These are phyloP conservation scores for Pholiota microspora DNA, from an alignment of 768 basidiomycete genomes.

Conservation along the genomic window DNA sequence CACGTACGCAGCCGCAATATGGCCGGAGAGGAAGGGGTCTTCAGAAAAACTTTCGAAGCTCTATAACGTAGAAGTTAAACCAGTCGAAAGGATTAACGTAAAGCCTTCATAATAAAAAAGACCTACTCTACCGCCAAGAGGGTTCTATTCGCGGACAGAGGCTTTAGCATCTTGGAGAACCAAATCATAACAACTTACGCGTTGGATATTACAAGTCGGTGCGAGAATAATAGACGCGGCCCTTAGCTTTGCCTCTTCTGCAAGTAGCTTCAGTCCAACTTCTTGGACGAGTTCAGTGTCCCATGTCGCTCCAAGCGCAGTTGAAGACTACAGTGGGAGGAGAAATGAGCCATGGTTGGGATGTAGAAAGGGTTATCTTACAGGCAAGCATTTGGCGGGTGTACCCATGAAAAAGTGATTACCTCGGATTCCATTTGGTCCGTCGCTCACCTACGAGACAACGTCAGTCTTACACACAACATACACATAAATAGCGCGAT, in stretches of 20 bases:
- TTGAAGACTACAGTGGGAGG: slow-evolving; percentile 45
- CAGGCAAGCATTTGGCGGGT: slow-evolving; percentile 76
- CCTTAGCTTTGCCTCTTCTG: slow-evolving; percentile 67
- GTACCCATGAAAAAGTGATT: slow-evolving; percentile 81
- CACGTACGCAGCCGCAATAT: slow-evolving; percentile 70
- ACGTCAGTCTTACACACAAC: neutral
- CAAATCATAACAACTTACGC: slow-evolving; percentile 21
- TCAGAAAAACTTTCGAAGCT: slow-evolving; percentile 81
- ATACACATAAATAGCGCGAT: neutral
- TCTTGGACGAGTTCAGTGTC: slow-evolving; percentile 62
- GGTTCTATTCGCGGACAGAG: slow-evolving; percentile 30
- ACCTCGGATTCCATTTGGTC: slow-evolving; percentile 74
- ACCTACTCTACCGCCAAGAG: slow-evolving; percentile 65
- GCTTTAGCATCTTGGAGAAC: neutral
- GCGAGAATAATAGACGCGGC: slow-evolving; percentile 71
- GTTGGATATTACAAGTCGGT: slow-evolving; percentile 84
- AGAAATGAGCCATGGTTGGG: neutral
- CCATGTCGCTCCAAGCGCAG: slow-evolving; percentile 75
- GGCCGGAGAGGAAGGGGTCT: slow-evolving; percentile 72
- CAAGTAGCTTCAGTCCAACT: slow-evolving; percentile 63
- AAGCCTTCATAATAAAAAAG: neutral
- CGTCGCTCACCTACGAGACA: slow-evolving; percentile 63
- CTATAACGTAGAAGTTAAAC: slow-evolving; percentile 24
- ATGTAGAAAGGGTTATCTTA: slow-evolving; percentile 21
- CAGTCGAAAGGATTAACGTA: neutral